Conservation (phyloP, 305 asterid species). For the Withania somnifera region DNA sequence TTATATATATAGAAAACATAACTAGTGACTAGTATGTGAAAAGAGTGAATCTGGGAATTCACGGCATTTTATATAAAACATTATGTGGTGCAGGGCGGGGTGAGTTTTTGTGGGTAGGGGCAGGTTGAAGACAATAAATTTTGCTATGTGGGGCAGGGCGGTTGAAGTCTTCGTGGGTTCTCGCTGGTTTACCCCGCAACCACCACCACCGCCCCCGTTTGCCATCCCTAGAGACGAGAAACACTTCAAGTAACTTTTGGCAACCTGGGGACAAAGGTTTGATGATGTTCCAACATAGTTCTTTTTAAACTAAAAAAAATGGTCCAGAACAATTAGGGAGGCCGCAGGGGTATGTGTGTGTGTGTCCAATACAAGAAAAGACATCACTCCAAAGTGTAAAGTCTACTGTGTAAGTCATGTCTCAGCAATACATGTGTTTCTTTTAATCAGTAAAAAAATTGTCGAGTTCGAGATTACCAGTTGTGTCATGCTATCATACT, state of each 20-base stretch:
- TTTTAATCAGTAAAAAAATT: neutral
- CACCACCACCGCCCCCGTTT: too few species aligned
- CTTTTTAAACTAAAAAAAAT: neutral
- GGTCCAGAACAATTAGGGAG: neutral
- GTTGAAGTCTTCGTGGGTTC: too few species aligned
- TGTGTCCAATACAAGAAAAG: neutral
- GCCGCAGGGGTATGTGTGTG: neutral
- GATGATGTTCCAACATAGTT: neutral
- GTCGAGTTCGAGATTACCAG: conserved; percentile 40
- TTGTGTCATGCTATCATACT: conserved; percentile 89
- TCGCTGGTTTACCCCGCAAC: too few species aligned
- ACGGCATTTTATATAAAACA: too few species aligned
- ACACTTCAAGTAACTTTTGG: neutral
- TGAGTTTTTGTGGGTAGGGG: too few species aligned
- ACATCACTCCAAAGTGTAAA: neutral
- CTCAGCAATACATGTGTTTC: neutral
- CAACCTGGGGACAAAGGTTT: neutral
- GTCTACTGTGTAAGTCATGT: neutral
- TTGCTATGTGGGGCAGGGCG: too few species aligned
- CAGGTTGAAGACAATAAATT: too few species aligned
- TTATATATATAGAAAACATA: too few species aligned
- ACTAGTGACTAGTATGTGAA: too few species aligned
- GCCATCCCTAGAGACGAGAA: too few species aligned
- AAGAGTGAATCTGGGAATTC: too few species aligned
- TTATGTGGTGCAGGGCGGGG: too few species aligned